These are phyloP conservation scores for Limnomonas spitsbergensis DNA, from an alignment of 139 green algal species.

Conservation along the genomic window DNA sequence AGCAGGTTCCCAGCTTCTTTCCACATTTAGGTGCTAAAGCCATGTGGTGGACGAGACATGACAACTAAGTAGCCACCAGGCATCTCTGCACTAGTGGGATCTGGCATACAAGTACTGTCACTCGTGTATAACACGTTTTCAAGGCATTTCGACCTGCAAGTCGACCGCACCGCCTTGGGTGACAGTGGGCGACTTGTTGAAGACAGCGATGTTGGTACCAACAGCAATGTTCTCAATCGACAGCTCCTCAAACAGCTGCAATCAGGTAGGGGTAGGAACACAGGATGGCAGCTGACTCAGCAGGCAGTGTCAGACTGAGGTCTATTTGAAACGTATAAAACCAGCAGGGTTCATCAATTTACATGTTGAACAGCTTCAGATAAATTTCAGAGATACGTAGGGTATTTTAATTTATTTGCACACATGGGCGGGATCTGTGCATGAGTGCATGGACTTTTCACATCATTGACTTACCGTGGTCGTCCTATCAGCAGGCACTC, in stretches of 20 bases:
- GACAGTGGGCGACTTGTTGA: not conserved
- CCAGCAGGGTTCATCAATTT: not conserved
- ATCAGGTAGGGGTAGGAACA: not conserved
- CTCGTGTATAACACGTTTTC: no score
- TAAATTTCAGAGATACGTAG: not conserved
- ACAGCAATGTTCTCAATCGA: conserved; percentile 31
- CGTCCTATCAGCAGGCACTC: not conserved
- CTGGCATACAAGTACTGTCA: no score
- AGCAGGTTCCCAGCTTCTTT: no score
- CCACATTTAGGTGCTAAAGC: no score
- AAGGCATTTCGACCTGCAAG: no score
- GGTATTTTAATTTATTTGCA: not conserved
- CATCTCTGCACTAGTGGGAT: no score
- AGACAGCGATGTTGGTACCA: conserved; percentile 25
- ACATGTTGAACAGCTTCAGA: not conserved
- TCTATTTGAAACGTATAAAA: not conserved
- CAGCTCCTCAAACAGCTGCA: conserved; percentile 33
- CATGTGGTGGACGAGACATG: no score
- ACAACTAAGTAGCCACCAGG: no score
- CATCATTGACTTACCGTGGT: not conserved
- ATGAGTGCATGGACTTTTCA: not conserved
- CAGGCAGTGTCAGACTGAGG: not conserved
- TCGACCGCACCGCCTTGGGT: no score
- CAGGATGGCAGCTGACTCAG: not conserved
- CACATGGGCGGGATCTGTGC: not conserved